Evolutionary conservation across 75 land plant species (phyloP).

Genomic region (Chamaecyparis obtusa): DNA sequence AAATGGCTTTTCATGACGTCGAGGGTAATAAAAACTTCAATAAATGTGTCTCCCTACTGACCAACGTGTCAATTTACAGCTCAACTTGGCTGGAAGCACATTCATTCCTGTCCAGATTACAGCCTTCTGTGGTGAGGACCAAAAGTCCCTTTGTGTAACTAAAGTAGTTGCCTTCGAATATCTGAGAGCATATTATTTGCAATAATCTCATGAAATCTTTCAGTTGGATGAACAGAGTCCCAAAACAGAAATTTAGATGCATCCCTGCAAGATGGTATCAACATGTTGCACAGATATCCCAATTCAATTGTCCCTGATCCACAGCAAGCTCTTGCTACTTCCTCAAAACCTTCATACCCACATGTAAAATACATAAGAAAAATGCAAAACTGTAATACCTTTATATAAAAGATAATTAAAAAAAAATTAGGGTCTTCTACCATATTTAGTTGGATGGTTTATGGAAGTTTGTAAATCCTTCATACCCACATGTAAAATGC

Average conservation of each 20-base stretch:
- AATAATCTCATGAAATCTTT: constrained; percentile 10
- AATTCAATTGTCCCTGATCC: constrained; percentile 13
- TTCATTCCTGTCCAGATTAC: too few species aligned
- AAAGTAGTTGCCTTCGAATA: not conserved
- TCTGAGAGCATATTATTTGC: not conserved
- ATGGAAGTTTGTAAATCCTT: not conserved
- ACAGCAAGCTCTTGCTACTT: constrained; percentile 2
- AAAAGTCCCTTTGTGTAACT: not conserved
- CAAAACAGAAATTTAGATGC: constrained; percentile 40
- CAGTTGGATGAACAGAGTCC: constrained; percentile 47
- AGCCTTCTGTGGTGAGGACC: not conserved
- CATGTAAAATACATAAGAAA: not conserved
- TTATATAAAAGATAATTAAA: not conserved
- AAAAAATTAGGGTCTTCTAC: not conserved
- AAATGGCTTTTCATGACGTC: too few species aligned
- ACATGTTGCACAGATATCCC: constrained; percentile 11
- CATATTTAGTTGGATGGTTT: not conserved
- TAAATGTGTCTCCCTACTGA: too few species aligned
- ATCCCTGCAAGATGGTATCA: constrained; percentile 3
- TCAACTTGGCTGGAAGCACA: too few species aligned
- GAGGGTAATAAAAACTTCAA: too few species aligned
- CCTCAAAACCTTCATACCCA: constrained; percentile 12
- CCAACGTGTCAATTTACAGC: too few species aligned
- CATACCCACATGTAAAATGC: too few species aligned
- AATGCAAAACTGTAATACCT: not conserved